Evolutionary conservation across 1,284 basidiomycete species (phyloP), one percentile per base, ranked within the genome.

Genomic region (Caloboletus firmus): DNA sequence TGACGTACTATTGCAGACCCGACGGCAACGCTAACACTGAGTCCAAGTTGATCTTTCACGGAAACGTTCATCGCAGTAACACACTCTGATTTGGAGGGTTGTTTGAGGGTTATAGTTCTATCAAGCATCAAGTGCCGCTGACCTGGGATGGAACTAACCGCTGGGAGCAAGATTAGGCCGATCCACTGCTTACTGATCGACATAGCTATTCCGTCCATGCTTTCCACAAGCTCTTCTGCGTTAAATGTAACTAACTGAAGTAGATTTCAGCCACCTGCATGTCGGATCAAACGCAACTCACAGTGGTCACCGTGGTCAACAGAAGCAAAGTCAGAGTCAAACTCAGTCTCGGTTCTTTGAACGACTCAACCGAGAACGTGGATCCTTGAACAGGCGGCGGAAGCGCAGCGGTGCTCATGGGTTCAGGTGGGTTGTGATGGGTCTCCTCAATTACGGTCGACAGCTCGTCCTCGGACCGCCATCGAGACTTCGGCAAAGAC

Each of bases 11-110:
- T 93, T 57, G 89, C 92, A 2, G 90, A 92, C n/a, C 92, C 93
- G 35, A 94, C 89, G 8, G 94, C 93, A 49, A 95, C 91, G 49
- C 86, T 84, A 52, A 93, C 75, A 63, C 82, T 83, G 9, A 91
- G 77, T 59, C 83, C 84, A 48, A 92, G 75, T 68, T 90, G 83
- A 72, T 92, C 81, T 73, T 94, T 92, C 59, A 92, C 84, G 0
- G 92, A 92, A 7, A 94, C 91, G 4, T 87, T 90, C 56, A 95
- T 89, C 22, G 92, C 91, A 4, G 93, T 94, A 47, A 87, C 85
- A 67, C 94, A 92, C 69, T 96, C 93, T 77, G 39, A 34, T 56
- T 35, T n/a, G 49, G 44, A 30, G 30, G 3, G 15, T 36, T 32
- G 13, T 7, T 39, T 20, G 22, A 49, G 15, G 3, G 13, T 37